Conservation (phyloP, 2,329 filamentous ascomycete species). For the Epicoccum nigrum region DNA sequence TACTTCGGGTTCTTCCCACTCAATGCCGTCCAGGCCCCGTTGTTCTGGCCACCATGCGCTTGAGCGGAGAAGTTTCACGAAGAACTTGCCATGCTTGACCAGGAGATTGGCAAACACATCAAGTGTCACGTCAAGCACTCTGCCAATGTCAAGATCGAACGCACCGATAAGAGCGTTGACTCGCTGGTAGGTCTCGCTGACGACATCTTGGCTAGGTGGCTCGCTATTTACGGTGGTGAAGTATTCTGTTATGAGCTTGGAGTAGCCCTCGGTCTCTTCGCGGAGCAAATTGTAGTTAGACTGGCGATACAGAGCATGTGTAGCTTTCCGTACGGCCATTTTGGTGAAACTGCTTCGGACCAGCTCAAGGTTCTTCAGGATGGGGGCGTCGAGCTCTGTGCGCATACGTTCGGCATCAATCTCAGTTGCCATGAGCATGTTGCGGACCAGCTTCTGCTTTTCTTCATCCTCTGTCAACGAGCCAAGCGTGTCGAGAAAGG, state of each 20-base stretch:
- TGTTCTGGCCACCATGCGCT: slow-evolving; percentile 96
- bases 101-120: slow-evolving; percentile 94
- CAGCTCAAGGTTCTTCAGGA: slow-evolving; percentile 77
- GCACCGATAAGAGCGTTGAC: slow-evolving; percentile 95
- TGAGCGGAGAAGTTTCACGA: slow-evolving; percentile 86
- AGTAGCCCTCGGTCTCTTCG: slow-evolving; percentile 96
- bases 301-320: slow-evolving; percentile 91
- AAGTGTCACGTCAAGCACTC: slow-evolving; percentile 90
- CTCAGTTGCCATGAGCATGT: slow-evolving; percentile 73
- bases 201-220: slow-evolving; percentile 74
- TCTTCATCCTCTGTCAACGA: slow-evolving; percentile 77
- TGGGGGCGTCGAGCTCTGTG: slow-evolving; percentile 77
- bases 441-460: slow-evolving; percentile 62
- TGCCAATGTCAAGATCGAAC: slow-evolving; percentile 94
- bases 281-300: slow-evolving; percentile 95
- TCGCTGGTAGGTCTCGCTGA: slow-evolving; percentile 85
- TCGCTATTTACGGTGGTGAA: slow-evolving; percentile 84
- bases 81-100: slow-evolving; percentile 91
- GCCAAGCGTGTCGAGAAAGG: slow-evolving; percentile 84
- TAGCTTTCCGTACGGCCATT: slow-evolving; percentile 86
- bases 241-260: slow-evolving; percentile 92
- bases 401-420: slow-evolving; percentile 77
- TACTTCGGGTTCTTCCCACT: slow-evolving; percentile 57
- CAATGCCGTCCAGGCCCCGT: slow-evolving; percentile 60
- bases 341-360: slow-evolving; percentile 84